A percentile compares a stretch with the other conserved stretches of the same genome.
Evolutionary conservation across 176 grass and related monocot species (phyloP).

Genomic region (Cymbopogon citratus): DNA sequence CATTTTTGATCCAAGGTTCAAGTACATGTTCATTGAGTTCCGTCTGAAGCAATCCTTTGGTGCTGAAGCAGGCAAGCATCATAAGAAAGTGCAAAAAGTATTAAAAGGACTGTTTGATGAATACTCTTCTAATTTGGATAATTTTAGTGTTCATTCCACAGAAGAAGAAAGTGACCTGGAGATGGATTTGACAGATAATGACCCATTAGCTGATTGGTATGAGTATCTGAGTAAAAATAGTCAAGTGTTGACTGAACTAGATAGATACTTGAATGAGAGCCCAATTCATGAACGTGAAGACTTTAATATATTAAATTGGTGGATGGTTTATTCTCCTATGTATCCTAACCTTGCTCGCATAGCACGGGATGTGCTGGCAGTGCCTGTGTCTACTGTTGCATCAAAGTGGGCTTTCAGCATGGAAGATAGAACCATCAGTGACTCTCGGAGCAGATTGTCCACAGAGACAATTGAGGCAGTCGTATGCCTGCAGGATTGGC

Average conservation of each 20-base stretch:
- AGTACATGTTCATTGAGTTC: not conserved
- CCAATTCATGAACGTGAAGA: not conserved
- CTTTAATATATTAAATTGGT: not conserved
- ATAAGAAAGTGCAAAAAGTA: not conserved
- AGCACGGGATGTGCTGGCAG: too few relatives aligned
- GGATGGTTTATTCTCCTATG: too few relatives aligned
- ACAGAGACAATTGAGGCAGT: too few relatives aligned
- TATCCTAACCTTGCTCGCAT: too few relatives aligned
- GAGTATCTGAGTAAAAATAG: not conserved
- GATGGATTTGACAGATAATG: not conserved
- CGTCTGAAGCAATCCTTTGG: not conserved
- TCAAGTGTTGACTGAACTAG: not conserved
- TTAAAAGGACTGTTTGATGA: not conserved
- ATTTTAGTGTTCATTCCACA: not conserved
- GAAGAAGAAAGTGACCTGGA: not conserved
- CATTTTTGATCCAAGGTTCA: not conserved
- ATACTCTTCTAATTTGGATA: not conserved
- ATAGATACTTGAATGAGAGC: slow-evolving; percentile 4
- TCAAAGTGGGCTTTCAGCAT: too few relatives aligned
- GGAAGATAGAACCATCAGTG: too few relatives aligned
- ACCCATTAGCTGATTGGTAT: not conserved
- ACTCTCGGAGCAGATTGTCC: too few relatives aligned
- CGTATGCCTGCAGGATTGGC: too few relatives aligned
- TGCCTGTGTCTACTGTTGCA: too few relatives aligned
- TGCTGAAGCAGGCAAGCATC: not conserved